Evolutionary conservation across 2,329 filamentous ascomycete species (phyloP), one percentile per base, ranked within the genome.

Genomic region (Trichoderma hamatum): DNA sequence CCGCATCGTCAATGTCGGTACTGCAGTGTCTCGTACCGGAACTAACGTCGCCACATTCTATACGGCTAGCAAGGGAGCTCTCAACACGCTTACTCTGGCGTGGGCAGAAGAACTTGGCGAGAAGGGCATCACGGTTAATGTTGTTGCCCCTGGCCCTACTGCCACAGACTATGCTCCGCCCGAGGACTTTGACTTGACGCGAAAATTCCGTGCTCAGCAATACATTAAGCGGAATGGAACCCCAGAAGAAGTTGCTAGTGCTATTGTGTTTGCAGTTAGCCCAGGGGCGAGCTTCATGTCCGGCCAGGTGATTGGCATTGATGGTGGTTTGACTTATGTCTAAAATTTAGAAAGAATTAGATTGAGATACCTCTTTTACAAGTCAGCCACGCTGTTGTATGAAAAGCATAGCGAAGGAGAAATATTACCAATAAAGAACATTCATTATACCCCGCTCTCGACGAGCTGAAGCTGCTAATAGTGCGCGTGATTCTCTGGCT

Each of bases 1-100:
- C 0, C 80, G 81, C 19, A 79, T 88, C 62, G 78, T 88, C 70
- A 80, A 88, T 65, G 77, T 88, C 70, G 85, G 84, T 3, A 86
- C 84, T 0, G 76, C 75, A 16, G 72, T 80, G n/a, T 78, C 76
- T 36, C 73, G 72, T 11, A 73, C 76, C 3, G 81, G 80, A 1
- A 77, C 74, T 3, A 78, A 43, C 7, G 88, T 87, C 2, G 67
- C 78, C n/a, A 80, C 84, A 0, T 71, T 87, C 4, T 90, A 89
- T 74, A 80, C 80, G 14, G 78, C 83, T 1, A 86, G 84, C 55
- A 90, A 90, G 73, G 87, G 85, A 58, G 85, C 87, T 5, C 81
- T 90, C 54, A 86, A 89, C 74, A 85, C 88, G 74, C 83, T 89
- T 78, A 83, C 83, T 0, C 82, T 86, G 13, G 78, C 84, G 1